Evolutionary conservation across 2,329 filamentous ascomycete species (phyloP).

Genomic region (Penicillium sp.): DNA sequence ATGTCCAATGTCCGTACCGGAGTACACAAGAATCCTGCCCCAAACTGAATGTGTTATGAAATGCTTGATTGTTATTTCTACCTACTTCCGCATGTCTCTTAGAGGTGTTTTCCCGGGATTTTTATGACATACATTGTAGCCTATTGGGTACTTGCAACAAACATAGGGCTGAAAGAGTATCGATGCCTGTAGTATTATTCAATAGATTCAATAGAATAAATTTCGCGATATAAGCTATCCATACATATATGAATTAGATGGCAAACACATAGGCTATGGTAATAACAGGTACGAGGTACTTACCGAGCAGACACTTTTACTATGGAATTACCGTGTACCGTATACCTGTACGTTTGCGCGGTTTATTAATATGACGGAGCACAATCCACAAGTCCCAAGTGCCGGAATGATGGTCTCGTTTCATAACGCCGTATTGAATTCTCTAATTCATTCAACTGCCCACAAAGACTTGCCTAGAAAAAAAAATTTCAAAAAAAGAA

Average conservation of each 20-base stretch:
- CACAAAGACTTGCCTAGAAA: neutral
- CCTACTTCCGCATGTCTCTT: neutral
- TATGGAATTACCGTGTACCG: slow-evolving; percentile 18
- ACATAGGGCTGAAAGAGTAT: neutral
- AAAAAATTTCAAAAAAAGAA: slow-evolving; percentile 6
- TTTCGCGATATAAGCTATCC: neutral
- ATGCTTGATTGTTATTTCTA: neutral
- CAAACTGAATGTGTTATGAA: neutral
- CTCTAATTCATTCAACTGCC: neutral
- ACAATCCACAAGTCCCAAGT: slow-evolving; percentile 18
- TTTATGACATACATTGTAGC: neutral
- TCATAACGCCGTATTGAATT: slow-evolving; percentile 5
- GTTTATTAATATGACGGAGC: slow-evolving; percentile 21
- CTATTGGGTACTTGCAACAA: neutral
- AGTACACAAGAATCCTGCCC: neutral
- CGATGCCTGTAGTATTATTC: neutral
- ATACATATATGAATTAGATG: neutral
- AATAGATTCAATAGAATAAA: neutral
- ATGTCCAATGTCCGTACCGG: neutral
- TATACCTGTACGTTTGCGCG: slow-evolving; percentile 21
- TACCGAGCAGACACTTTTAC: slow-evolving; percentile 10
- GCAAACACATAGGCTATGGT: neutral
- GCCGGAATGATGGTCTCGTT: slow-evolving; percentile 19
- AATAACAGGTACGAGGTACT: slow-evolving; percentile 17
- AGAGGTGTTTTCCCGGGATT: too few species aligned